A percentile compares a stretch with the other conserved stretches of the same genome.
Conservation (phyloP, 2,329 filamentous ascomycete genomes). For the Mollisiaceae sp. region DNA sequence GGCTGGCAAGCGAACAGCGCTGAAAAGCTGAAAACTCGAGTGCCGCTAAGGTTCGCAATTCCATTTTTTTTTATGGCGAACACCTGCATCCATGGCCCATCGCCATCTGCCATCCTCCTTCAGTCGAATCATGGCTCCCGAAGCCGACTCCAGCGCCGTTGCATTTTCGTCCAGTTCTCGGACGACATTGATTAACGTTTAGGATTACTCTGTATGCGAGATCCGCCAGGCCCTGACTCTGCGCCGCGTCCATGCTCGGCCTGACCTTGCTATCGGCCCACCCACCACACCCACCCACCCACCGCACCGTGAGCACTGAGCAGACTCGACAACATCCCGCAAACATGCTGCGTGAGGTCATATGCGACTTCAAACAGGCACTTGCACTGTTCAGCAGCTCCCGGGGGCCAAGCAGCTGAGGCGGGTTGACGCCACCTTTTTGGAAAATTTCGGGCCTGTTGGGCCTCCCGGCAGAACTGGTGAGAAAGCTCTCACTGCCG, state of each 20-base stretch:
- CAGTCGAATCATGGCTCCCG: background rate
- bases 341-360: constrained; percentile 5
- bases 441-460: background rate
- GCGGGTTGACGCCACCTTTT: background rate
- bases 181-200: background rate
- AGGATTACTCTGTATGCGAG: background rate
- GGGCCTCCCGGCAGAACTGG: background rate
- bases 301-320: no score
- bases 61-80: no score
- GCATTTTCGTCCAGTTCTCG: background rate
- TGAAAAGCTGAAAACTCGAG: no score
- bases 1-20: no score
- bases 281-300: no score
- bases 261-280: background rate
- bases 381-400: background rate
- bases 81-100: no score
- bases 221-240: background rate
- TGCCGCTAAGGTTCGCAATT: no score
- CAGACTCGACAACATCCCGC: background rate
- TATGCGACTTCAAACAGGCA: background rate
- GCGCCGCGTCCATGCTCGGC: background rate
- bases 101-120: background rate
- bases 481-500: constrained; percentile 3
- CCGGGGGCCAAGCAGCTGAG: background rate
- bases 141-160: background rate